Conservation (phyloP, 495 filamentous ascomycete species). For the Neurospora sp. region DNA sequence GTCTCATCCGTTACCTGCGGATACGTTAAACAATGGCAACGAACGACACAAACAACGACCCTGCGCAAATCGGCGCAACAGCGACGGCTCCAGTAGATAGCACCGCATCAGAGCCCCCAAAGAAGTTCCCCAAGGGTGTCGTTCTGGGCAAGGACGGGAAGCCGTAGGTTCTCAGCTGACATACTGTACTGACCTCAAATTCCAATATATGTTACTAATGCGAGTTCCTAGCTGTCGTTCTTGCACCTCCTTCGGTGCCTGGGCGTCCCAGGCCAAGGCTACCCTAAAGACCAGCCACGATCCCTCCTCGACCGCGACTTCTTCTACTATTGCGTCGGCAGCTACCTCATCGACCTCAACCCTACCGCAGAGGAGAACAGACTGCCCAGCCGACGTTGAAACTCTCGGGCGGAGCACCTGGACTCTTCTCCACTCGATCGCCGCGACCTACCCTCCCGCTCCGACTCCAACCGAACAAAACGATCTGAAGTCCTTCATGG, state of each 20-base stretch:
- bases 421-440: slow-evolving; percentile 87
- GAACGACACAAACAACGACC: not conserved
- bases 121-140: slow-evolving; percentile 61
- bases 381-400: slow-evolving; percentile 78
- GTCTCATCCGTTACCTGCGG: not conserved
- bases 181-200: too few species aligned
- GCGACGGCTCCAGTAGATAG: not conserved
- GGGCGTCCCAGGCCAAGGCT: slow-evolving; percentile 53
- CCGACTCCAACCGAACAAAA: slow-evolving; percentile 57
- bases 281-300: slow-evolving; percentile 34
- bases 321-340: slow-evolving; percentile 20
- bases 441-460: slow-evolving; percentile 67
- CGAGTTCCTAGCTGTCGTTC: slow-evolving; percentile 63
- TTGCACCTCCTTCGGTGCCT: slow-evolving; percentile 66
- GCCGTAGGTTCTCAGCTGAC: slow-evolving; percentile 53
- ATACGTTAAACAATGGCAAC: not conserved
- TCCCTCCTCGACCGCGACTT: slow-evolving; percentile 21
- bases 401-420: slow-evolving; percentile 74
- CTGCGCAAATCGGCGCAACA: not conserved
- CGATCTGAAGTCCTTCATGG: slow-evolving; percentile 70
- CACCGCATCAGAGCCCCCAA: slow-evolving; percentile 16
- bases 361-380: slow-evolving; percentile 14
- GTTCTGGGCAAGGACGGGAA: slow-evolving; percentile 90
- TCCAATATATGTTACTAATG: slow-evolving; percentile 8
- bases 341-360: slow-evolving; percentile 9